Evolutionary conservation across 176 grass and related monocot genomes (phyloP).

Genomic region (Musa beccarii): DNA sequence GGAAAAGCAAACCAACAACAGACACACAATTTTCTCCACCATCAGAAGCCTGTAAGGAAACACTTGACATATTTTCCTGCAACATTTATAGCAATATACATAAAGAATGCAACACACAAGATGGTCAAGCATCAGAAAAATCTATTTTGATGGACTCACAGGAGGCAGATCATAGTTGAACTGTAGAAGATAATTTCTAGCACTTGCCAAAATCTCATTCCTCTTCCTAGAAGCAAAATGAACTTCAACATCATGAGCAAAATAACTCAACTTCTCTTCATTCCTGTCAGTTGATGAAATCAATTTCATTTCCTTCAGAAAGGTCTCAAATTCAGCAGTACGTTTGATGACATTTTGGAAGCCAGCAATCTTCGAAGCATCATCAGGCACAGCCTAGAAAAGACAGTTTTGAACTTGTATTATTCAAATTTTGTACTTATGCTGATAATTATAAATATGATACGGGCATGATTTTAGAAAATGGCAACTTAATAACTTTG

Average conservation of each 20-base stretch:
- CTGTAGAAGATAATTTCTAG: constrained; percentile 60
- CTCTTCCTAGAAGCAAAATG: constrained; percentile 94
- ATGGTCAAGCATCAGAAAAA: not conserved
- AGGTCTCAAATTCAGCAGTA: constrained; percentile 68
- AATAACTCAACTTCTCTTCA: constrained; percentile 79
- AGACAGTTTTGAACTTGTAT: not conserved
- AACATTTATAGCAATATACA: not conserved
- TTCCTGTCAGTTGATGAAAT: constrained; percentile 50
- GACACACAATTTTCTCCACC: constrained; percentile 24
- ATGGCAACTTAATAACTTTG: not conserved
- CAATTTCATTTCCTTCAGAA: constrained; percentile 59
- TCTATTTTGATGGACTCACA: constrained; percentile 47
- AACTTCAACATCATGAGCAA: constrained; percentile 85
- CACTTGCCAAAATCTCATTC: constrained; percentile 77
- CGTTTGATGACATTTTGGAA: constrained; percentile 83
- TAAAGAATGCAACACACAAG: not conserved
- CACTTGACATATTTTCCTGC: not conserved
- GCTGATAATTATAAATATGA: not conserved
- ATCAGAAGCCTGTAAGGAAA: constrained; percentile 14
- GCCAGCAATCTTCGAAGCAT: constrained; percentile 70
- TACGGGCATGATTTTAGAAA: not conserved
- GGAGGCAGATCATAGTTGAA: constrained; percentile 53
- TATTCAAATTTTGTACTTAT: not conserved
- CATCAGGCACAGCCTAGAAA: constrained; percentile 84
- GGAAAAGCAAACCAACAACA: constrained; percentile 84